Base-by-base conservation (phyloP, 805 yeast genomes). In the Dipodascus geniculatus region DNA sequence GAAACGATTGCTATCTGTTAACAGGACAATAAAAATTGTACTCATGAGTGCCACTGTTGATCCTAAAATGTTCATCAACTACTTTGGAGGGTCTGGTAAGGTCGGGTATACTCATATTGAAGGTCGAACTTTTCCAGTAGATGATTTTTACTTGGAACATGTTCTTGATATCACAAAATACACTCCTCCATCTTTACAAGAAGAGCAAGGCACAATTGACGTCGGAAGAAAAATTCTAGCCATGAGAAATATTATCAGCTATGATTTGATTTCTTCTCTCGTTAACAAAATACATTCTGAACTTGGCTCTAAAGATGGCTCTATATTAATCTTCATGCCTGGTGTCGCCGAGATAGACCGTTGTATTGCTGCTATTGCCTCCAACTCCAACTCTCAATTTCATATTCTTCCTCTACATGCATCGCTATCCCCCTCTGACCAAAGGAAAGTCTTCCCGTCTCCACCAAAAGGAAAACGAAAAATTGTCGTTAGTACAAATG, bases 31-130 rank as follows among this genome's bases (percentile, higher is more conserved):
- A 55, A 85, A 81, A 61, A 73, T 91, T 31, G 75, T 91, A 8
- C 73, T 93, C 51, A 91, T 93, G 97, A 85, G 96, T 64, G 98
- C 98, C 2, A 91, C 98, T 0, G 90, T 91, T 48, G 86, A 87
- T 62, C 76, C 83, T 1, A 74, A 74, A 8, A 73, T 78, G 47
- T 91, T 89, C 69, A 73, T 77, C 52, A 71, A 74, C 23, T 91
- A 85, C 62, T 91, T 91, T 65, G 70, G 71, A 2, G 71, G 69
- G 1, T 51, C 48, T 1, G 23, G 22, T 1, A 51, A 51, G 8
- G 66, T 80, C 14, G 81, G 82, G 16, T 87, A 85, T 57, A 75
- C 84, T 33, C 96, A 89, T 65, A 89, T 91, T 55, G 87, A 83
- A 60, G 99, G 99, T 0, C 75, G 98, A 59, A 93, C 98, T 0